Conservation (phyloP, 176 grass and related monocot species). For the Puccinellia tenuiflora region DNA sequence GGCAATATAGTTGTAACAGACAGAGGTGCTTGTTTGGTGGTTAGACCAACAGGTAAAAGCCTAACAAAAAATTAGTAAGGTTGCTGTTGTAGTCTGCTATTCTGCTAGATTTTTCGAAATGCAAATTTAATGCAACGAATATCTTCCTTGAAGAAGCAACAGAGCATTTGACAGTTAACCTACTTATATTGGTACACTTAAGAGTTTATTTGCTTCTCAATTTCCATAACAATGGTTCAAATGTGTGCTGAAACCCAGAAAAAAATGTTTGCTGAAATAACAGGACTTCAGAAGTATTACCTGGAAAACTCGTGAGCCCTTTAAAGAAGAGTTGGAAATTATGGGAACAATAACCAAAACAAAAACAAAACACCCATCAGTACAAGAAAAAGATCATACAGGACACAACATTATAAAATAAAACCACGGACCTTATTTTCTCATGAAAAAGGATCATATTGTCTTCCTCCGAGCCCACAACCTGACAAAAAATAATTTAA, state of each 20-base stretch:
- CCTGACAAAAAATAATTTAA: constrained; percentile 41
- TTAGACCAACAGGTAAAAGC: constrained; percentile 1
- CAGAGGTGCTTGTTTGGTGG: not conserved
- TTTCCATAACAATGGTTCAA: constrained; percentile 18
- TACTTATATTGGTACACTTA: not conserved
- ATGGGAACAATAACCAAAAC: constrained; percentile 20
- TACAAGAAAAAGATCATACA: not conserved
- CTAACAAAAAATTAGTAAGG: not conserved
- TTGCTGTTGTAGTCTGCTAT: not conserved
- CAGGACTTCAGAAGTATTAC: constrained; percentile 38
- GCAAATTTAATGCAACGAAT: not conserved
- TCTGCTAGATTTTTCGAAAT: not conserved
- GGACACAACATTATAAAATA: not conserved
- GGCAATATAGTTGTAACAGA: constrained; percentile 8
- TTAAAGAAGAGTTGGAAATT: constrained; percentile 26
- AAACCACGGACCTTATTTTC: constrained; percentile 66
- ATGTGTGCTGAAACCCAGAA: not conserved
- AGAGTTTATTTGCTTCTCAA: constrained; percentile 3
- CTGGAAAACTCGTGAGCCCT: constrained; percentile 82
- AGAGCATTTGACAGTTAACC: not conserved
- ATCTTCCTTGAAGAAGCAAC: not conserved
- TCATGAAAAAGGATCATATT: constrained; percentile 85
- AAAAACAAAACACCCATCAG: constrained; percentile 30
- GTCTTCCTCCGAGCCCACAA: constrained; percentile 90
- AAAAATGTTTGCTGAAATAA: not conserved